Base-by-base conservation (phyloP, 129 eudicot genomes). In the Centaurea solstitialis region DNA sequence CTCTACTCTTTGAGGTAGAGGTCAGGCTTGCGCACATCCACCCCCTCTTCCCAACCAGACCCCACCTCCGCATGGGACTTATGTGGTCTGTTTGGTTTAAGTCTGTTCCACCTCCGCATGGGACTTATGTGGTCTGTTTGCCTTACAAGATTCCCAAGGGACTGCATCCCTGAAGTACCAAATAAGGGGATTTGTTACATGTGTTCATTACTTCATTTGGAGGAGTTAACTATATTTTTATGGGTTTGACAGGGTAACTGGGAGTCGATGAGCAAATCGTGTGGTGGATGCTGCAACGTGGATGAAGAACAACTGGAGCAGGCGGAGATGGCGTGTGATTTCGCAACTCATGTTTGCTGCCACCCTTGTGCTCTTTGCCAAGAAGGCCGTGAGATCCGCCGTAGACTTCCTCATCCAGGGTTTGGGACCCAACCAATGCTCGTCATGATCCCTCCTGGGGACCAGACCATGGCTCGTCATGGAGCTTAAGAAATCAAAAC, bases 381-480 rank as follows among this genome's bases (percentile, higher is more conserved):
- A 90, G 98, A 94, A 84, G 98, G 97, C 1, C 96, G 98, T 72
- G 98, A 94, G 80, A 73, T 94, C 74, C 96, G 98, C 9, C 97
- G 97, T 6, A 89, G 97, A 90, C 83, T 94, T 72, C 93, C 96
- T 40, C 98, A 94, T 84, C 97, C 98, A 7, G 98, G 94, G 53
- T 89, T 88, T 66, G 87, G 88, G 75, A 85, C 87, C 18, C 94
- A 89, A 64, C 92, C 84, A 0, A 84, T 89, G 86, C 24, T 89
- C 72, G 82, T 90, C 65, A 94, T 94, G 98, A 83, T 92, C 33
- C 91, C 98, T 8, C 97, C 98, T n/a, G 89, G 79, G 10, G 92
- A 82, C 23, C 98, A 94, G 83, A 77, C 90, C 69, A 94, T 94
- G 98, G 97, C 89, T 23, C 94, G 96, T 67, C 61, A 80, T 72